Conservation (phyloP, 1,284 basidiomycete species). For the Boletellus deceptivus region DNA sequence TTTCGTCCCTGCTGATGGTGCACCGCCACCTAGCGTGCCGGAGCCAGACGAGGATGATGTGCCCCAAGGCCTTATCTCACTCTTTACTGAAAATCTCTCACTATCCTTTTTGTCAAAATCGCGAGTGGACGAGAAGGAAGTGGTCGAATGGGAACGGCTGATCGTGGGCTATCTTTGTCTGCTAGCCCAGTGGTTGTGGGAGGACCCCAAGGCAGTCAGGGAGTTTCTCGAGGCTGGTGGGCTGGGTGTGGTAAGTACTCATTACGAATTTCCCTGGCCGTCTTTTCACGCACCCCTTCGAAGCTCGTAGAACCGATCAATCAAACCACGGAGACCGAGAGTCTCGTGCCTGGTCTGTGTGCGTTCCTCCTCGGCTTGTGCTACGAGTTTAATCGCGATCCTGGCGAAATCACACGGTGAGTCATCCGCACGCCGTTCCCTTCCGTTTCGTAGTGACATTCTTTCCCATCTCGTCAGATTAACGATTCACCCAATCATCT, state of each 20-base stretch:
- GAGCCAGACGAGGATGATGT: conserved; percentile 53
- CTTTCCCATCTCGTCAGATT: conserved; percentile 43
- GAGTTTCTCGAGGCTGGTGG: conserved; percentile 92
- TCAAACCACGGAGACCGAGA: conserved; percentile 83
- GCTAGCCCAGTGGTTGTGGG: conserved; percentile 95
- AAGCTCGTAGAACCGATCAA: conserved; percentile 96
- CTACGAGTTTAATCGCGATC: conserved; percentile 94
- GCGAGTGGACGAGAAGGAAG: conserved; percentile 58
- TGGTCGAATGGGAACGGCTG: conserved; percentile 86
- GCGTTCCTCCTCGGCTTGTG: conserved; percentile 91
- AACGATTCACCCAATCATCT: conserved; percentile 87
- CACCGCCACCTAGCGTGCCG: conserved; percentile 34
- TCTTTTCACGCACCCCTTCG: background rate
- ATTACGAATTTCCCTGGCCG: background rate
- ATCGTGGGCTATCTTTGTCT: conserved; percentile 85
- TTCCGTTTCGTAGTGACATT: background rate
- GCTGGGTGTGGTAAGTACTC: conserved; percentile 75
- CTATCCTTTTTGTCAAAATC: conserved; percentile 66
- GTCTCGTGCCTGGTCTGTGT: conserved; percentile 86
- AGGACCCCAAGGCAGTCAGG: conserved; percentile 83
- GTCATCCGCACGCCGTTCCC: conserved; percentile 13
- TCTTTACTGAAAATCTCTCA: conserved; percentile 71
- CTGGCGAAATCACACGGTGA: conserved; percentile 86
- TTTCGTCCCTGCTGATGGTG: conserved; percentile 73
- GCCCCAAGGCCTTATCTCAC: conserved; percentile 66